Percentiles rank a stretch among this genome's conserved stretches.
Conservation (phyloP, 257 asterid genomes). For the Cordia subcordata region DNA sequence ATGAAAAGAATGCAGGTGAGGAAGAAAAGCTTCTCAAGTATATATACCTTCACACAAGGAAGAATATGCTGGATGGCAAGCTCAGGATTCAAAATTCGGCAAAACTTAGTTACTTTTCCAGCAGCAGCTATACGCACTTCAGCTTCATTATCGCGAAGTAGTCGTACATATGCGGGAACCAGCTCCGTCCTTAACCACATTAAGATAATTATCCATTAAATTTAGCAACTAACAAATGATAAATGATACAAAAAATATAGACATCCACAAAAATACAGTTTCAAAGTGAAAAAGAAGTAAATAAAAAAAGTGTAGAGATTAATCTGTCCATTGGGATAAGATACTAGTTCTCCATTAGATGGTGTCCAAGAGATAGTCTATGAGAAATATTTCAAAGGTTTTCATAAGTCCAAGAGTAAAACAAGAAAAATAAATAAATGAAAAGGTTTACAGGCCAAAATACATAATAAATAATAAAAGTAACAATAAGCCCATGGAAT, state of each 20-base stretch:
- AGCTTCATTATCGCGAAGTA: slow-evolving; percentile 44
- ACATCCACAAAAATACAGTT: no score
- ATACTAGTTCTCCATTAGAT: no score
- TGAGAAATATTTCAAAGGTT: no score
- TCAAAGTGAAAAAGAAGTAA: no score
- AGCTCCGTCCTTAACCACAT: slow-evolving; percentile 27
- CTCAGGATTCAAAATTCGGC: slow-evolving; percentile 36
- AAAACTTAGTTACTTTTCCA: slow-evolving; percentile 41
- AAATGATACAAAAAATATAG: no score
- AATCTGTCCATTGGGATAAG: no score
- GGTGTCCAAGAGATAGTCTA: no score
- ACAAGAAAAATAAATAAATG: no score
- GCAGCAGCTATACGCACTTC: slow-evolving; percentile 47
- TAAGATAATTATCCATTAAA: no score
- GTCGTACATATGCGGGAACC: slow-evolving; percentile 39
- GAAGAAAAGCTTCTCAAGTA: not conserved
- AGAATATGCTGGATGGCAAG: slow-evolving; percentile 37
- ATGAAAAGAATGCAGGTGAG: not conserved
- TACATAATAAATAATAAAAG: no score
- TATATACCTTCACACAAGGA: slow-evolving; percentile 37
- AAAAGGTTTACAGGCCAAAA: no score
- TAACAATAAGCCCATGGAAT: not conserved
- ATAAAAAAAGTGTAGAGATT: not conserved
- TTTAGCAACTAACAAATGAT: not conserved
- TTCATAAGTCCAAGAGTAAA: no score